Percentiles rank a stretch among this genome's conserved stretches.
Conservation (phyloP, 805 yeast genomes). For the Ogataea kodamae region DNA sequence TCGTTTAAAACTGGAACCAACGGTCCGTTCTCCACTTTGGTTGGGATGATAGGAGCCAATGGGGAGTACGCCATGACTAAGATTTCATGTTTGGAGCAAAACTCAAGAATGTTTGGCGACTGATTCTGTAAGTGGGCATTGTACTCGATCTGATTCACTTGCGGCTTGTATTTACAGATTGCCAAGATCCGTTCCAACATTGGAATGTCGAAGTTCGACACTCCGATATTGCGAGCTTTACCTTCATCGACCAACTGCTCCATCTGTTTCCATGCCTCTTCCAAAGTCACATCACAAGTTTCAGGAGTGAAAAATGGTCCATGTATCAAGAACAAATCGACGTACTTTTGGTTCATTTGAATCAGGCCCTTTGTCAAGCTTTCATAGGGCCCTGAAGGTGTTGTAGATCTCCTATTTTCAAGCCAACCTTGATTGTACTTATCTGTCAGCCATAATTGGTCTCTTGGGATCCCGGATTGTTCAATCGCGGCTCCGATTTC, state of each 20-base stretch:
- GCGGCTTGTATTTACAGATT: constrained; percentile 47
- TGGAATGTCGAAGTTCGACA: constrained; percentile 55
- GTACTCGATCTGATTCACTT: constrained; percentile 67
- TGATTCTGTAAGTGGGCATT: constrained; percentile 65
- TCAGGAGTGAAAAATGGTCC: constrained; percentile 46
- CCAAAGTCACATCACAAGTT: constrained; percentile 43
- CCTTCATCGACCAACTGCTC: constrained; percentile 43
- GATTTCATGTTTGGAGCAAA: constrained; percentile 47
- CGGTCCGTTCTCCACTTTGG: constrained; percentile 38
- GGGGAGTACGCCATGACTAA: constrained; percentile 65
- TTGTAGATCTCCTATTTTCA: constrained; percentile 19
- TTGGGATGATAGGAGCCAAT: constrained; percentile 53
- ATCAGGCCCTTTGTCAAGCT: constrained; percentile 45
- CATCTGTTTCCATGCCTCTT: constrained; percentile 49
- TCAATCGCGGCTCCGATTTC: constrained; percentile 57
- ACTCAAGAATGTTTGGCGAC: constrained; percentile 52
- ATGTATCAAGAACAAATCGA: constrained; percentile 63
- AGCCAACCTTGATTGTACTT: constrained; percentile 47
- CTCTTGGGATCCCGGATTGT: constrained; percentile 43
- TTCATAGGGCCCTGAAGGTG: constrained; percentile 43
- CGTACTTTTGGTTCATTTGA: constrained; percentile 47
- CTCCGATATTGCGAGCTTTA: constrained; percentile 48
- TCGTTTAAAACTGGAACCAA: constrained; percentile 33
- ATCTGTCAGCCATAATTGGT: constrained; percentile 55
- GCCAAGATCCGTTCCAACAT: constrained; percentile 43